A percentile compares a stretch with the other conserved stretches of the same genome.
phyloP scores from a whole-genome alignment of 2,329 filamentous ascomycete genomes.

The Colletotrichum sp. region DNA sequence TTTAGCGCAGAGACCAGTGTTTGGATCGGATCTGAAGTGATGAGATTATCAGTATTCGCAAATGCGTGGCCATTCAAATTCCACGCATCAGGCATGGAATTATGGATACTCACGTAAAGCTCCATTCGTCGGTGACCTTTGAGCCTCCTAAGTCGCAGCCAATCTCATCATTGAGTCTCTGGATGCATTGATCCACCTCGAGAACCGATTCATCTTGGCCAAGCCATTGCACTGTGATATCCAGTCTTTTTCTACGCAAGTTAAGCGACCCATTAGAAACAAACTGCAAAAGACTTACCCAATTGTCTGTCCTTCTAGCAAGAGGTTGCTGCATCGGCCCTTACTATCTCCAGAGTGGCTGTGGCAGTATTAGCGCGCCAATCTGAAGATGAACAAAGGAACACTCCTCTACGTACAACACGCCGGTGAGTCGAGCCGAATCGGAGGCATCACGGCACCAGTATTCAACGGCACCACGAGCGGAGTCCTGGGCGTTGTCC shows the following conservation, averaged over 20 bases:
- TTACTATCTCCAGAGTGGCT: neutral
- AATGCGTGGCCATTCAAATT: neutral
- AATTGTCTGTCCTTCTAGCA: neutral
- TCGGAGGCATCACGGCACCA: neutral
- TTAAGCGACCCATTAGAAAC: no score
- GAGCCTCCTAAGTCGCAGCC: neutral
- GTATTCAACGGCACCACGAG: neutral
- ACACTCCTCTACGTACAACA: neutral
- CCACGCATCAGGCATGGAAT: fast-evolving
- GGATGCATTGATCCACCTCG: neutral
- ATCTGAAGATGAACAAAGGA: neutral
- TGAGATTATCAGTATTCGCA: neutral
- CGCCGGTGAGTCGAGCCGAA: neutral
- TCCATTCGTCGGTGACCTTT: neutral
- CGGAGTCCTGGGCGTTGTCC: neutral
- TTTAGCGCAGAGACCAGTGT: neutral
- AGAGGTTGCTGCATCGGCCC: neutral
- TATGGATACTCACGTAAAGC: neutral
- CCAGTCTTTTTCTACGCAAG: neutral
- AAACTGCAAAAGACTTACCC: neutral
- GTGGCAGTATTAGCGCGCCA: neutral
- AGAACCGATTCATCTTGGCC: neutral
- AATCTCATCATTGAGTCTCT: neutral
- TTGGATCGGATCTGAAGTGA: neutral
- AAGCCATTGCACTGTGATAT: neutral